Percentiles rank a stretch among this genome's conserved stretches.
phyloP scores from a whole-genome alignment of 73 alveolate genomes.

The Paramecium sexaurelia region DNA sequence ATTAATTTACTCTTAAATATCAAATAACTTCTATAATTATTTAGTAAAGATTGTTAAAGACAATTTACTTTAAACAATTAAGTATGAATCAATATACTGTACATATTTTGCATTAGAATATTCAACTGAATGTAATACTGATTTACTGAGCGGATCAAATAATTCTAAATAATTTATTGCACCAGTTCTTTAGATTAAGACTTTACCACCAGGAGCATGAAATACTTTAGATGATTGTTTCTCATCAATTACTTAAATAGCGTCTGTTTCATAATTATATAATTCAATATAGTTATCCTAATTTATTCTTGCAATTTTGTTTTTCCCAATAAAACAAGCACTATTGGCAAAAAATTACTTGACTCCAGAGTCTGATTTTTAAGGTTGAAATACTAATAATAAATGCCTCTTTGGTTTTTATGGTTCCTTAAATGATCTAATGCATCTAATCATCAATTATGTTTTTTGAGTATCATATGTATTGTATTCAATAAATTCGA shows the following conservation, averaged over 20 bases:
- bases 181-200: neutral
- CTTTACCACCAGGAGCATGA: constrained; percentile 44
- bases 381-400: neutral
- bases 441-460: constrained; percentile 37
- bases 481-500: constrained; percentile 71
- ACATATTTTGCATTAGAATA: neutral
- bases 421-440: constrained; percentile 4
- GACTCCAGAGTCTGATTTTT: neutral
- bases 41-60: constrained; percentile 69
- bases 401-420: neutral
- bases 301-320: constrained; percentile 43
- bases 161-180: neutral
- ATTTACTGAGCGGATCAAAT: constrained; percentile 32
- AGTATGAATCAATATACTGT: neutral
- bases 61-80: neutral
- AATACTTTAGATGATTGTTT: neutral
- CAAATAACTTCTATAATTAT: constrained; percentile 79
- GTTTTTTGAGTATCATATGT: constrained; percentile 28
- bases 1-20: constrained; percentile 79
- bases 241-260: neutral
- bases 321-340: constrained; percentile 36
- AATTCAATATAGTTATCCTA: neutral
- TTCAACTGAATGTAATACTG: neutral
- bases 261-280: constrained; percentile 70
- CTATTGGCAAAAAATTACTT: neutral